Evolutionary conservation across 176 grass and related monocot genomes (phyloP).

Genomic region (Zizania latifolia): DNA sequence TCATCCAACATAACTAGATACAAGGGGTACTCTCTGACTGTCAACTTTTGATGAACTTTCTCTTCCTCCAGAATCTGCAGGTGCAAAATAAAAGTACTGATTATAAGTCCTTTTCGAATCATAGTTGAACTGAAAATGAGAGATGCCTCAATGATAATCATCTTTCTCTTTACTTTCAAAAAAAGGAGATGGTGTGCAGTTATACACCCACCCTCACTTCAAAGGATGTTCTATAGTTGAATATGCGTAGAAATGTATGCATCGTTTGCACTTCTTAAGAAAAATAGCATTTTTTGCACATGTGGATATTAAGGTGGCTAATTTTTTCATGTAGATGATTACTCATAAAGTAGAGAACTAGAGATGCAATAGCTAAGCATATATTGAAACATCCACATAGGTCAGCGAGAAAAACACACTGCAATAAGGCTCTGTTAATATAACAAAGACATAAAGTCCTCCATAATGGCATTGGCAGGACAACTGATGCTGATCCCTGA

Average conservation of each 20-base stretch:
- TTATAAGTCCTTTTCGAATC: neutral
- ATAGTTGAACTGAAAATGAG: neutral
- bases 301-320: neutral
- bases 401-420: neutral
- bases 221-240: neutral
- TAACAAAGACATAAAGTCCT: neutral
- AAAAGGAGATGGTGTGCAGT: neutral
- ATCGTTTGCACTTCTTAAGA: too few relatives aligned
- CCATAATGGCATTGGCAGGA: neutral
- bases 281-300: too few relatives aligned
- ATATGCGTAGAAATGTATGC: neutral
- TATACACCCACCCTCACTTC: neutral
- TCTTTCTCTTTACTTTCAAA: neutral
- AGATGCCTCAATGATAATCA: neutral
- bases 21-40: constrained; percentile 78
- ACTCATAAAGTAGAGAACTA: constrained; percentile 7
- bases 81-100: constrained; percentile 14
- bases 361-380: neutral
- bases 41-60: constrained; percentile 78
- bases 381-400: neutral
- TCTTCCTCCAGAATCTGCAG: constrained; percentile 86
- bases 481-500: neutral
- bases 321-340: neutral
- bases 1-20: constrained; percentile 87
- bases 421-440: neutral